These are phyloP conservation scores for Leucosporidium scottii DNA, from an alignment of 768 basidiomycete species.

Conservation along the genomic window DNA sequence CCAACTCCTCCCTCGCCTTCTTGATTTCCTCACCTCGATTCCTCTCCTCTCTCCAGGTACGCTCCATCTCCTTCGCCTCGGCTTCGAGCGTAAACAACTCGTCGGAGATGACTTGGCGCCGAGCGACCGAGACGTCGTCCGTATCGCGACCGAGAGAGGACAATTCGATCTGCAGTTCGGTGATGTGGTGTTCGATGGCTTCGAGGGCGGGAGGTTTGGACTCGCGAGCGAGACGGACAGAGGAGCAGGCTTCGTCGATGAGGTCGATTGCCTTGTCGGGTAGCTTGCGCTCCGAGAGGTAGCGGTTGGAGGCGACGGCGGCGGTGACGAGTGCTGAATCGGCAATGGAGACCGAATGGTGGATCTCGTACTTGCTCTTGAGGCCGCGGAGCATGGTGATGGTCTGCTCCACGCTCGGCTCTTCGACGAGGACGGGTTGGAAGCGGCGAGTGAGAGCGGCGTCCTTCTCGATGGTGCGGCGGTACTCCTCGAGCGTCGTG, in stretches of 20 bases:
- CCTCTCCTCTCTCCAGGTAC: slow-evolving; percentile 65
- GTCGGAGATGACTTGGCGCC: slow-evolving; percentile 9
- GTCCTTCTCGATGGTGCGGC: slow-evolving; percentile 88
- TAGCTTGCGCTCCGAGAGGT: slow-evolving; percentile 51
- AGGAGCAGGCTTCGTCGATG: slow-evolving; percentile 78
- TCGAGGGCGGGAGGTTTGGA: slow-evolving; percentile 91
- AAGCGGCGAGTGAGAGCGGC: slow-evolving; percentile 44
- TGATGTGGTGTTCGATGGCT: slow-evolving; percentile 73
- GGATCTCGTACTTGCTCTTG: slow-evolving; percentile 67
- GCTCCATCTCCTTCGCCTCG: slow-evolving; percentile 56
- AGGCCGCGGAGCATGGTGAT: slow-evolving; percentile 92
- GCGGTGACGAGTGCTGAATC: slow-evolving; percentile 84
- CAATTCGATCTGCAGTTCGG: slow-evolving; percentile 88
- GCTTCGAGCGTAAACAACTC: slow-evolving; percentile 7
- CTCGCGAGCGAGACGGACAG: slow-evolving; percentile 85
- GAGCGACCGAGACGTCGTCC: slow-evolving; percentile 11
- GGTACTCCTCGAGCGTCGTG: slow-evolving; percentile 84
- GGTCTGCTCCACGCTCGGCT: slow-evolving; percentile 79
- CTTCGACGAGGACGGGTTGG: slow-evolving; percentile 63
- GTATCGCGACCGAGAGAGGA: slow-evolving; percentile 74
- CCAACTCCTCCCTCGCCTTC: slow-evolving; percentile 66
- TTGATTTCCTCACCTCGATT: slow-evolving; percentile 57
- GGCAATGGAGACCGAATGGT: slow-evolving; percentile 80
- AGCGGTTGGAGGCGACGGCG: slow-evolving; percentile 84
- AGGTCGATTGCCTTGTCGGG: not conserved